Base-by-base conservation (phyloP, 1,139 yeast genomes). In the Saccharomyces hybrid region DNA sequence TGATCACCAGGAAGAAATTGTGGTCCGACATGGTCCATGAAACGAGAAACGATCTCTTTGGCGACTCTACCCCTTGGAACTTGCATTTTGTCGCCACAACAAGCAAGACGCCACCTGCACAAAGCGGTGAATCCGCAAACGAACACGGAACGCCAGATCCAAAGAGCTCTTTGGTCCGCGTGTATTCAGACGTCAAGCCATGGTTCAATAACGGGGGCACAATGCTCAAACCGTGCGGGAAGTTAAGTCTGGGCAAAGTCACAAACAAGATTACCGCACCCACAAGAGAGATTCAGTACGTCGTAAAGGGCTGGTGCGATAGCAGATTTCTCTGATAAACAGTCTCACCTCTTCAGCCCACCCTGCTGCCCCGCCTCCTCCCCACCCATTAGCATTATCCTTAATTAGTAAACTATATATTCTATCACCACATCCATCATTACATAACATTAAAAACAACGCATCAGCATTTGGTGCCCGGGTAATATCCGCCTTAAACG, bases 291-390 rank as follows among this genome's bases (percentile, higher is more conserved):
- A 54, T 65, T 2, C 72, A 68, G 50, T 68, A 68, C 56, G 69
- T 68, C 34, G 70, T 68, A 2, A 67, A 68, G 49, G 72, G 71
- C 8, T 68, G 71, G 70, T 66, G 68, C 48, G 71, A 68, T 49
- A 55, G 57, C 42, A 56, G 72, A 13, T 67, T 67, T 50, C 47
- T 46, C 20, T 47, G 38, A 47, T 16, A 16, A 8, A n/a, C 8
- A 16, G 5, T 11, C 20, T 16, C 20, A 2, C 20, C 20, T 16
- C 20, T 16, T 16, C 20, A 16, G 20, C 20, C 20, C 20, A 7
- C 23, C 42, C 42, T 14, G 2, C 42, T 38, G 5, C 9, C 38
- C 9, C 42, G 4, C 4, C 20, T 2, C 20, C 20, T 16, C 20
- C 2, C 42, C 42, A 9, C 7, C 9, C 42, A 34, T 34, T 14